These are phyloP conservation scores for Mrakia hoshinonis DNA, from an alignment of 768 basidiomycete species.

Conservation along the genomic window DNA sequence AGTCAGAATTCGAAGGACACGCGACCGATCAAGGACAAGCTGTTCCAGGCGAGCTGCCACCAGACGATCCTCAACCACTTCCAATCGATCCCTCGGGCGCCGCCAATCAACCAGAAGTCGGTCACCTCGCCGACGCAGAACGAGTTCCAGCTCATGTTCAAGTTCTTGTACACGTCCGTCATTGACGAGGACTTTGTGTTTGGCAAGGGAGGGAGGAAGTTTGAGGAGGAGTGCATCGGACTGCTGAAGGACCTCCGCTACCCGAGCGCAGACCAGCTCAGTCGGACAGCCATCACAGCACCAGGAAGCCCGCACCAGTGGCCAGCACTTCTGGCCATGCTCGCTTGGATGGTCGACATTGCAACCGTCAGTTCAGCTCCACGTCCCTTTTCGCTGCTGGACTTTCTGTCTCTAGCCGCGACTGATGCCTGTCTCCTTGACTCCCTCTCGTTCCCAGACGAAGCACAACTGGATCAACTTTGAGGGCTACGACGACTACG, in stretches of 20 bases:
- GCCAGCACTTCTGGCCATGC: constrained; percentile 74
- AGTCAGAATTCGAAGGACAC: constrained; percentile 48
- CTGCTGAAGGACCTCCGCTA: constrained; percentile 69
- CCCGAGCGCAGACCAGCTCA: constrained; percentile 68
- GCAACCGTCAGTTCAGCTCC: constrained; percentile 53
- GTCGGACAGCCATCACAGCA: constrained; percentile 76
- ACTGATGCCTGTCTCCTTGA: not conserved
- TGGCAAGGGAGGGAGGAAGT: constrained; percentile 49
- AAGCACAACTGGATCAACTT: constrained; percentile 38
- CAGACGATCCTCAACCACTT: constrained; percentile 65
- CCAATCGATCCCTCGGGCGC: constrained; percentile 32
- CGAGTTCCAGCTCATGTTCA: constrained; percentile 77
- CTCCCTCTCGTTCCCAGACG: constrained; percentile 21
- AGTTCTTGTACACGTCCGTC: constrained; percentile 55
- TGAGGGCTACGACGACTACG: constrained; percentile 37
- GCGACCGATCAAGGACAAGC: constrained; percentile 65
- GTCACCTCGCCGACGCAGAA: constrained; percentile 72
- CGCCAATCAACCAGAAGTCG: constrained; percentile 55
- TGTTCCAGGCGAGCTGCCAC: constrained; percentile 62
- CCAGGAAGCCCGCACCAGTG: constrained; percentile 87
- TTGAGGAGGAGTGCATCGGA: constrained; percentile 75
- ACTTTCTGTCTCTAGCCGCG: too few relatives aligned
- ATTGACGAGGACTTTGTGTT: constrained; percentile 62
- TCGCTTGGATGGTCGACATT: constrained; percentile 86
- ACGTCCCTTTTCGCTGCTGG: constrained; percentile 11